Base-by-base conservation (phyloP, 305 asterid species). In the Nicotiana rustica region DNA sequence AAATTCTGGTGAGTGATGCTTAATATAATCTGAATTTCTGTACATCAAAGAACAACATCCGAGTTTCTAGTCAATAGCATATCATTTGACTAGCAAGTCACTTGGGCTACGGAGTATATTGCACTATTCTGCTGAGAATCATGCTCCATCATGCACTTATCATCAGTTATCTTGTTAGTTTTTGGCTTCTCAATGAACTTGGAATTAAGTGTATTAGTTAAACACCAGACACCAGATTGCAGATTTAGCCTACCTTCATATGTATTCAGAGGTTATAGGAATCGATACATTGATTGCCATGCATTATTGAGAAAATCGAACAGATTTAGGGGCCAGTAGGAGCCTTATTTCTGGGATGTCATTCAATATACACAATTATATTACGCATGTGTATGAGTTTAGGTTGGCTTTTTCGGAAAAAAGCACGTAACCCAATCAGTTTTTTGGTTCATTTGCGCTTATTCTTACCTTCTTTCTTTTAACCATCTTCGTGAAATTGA, bases 1-100 rank as follows among this genome's bases (percentile, higher is more conserved):
- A 96, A 86, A 89, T 96, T 89, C 79, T 92, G 96, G 99, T 94
- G 84, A 85, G 98, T 88, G 86, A 57, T 87, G 61, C 65, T 62
- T 10, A 79, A 31, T 38, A 77, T 65, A 56, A 44, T 81, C 47
- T 70, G 33, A 78, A 49, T 86, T 52, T 52, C 17, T 29, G 44
- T 15, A 52, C 80, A 52, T 55, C 31, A 76, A 76, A 29, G 29
- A 55, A 38, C 64, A 68, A 41, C 41, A 18, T 79, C 65, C 15
- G 80, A 36, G 56, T 31, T 55, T 55, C 10, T 52, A 4, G 3
- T 14, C 64, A 14, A 36, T 76, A 9, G 29, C 66, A 75, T 25
- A 75, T 76, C n/a, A 31, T 76, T 29, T 49, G 79, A 47, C 62
- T 13, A 15, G 14, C 79, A 25, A 55, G 80, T 55, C 5, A 35